Evolutionary conservation across 2,329 filamentous ascomycete genomes (phyloP), one percentile per base, ranked within the genome.

Genomic region (Aspergillus sp.): DNA sequence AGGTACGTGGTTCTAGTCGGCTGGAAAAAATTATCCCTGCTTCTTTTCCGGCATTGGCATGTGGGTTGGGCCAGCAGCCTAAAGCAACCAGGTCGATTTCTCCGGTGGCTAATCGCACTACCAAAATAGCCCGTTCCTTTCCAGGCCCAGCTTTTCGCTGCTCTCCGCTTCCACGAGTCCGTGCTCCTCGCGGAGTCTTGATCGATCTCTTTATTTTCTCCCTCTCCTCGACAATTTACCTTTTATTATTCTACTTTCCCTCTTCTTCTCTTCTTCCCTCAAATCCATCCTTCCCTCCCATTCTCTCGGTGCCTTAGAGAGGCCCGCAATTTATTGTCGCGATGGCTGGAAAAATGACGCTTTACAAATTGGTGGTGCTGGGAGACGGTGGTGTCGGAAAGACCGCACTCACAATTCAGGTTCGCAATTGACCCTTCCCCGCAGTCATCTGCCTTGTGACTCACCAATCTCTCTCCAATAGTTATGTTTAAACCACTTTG

Each of bases 401-500:
- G 81, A 97, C 93, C 55, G 93, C 93, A 73, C 83, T 97, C 76
- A 97, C 93, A 61, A 97, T 97, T 76, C 93, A 88, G 81, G 86
- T 84, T 71, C 62, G 76, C 68, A 49, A 30, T 62, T 59, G 49
- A 31, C 48, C 51, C 58, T 30, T 22, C 34, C 53, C 7, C 25
- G 22, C 49, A 48, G n/a, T 30, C 15, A 3, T 51, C 13, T 28
- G 25, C 54, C 64, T 45, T 57, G 54, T 30, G 54, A 34, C 59
- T 63, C 45, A 53, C 9, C 31, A 25, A 5, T 41, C 57, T 28
- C 31, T 57, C 57, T 57, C 23, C 30, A 50, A 59, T 61, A 99
- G 88, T 85, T 99, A 72, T 98, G 95, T 79, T 82, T 98, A 74
- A 96, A 98, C 80, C 95, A 99, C 80, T 99, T 99, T 77, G 93